Base-by-base conservation (phyloP, 1,284 basidiomycete genomes). In the Rhodotorula sp. region DNA sequence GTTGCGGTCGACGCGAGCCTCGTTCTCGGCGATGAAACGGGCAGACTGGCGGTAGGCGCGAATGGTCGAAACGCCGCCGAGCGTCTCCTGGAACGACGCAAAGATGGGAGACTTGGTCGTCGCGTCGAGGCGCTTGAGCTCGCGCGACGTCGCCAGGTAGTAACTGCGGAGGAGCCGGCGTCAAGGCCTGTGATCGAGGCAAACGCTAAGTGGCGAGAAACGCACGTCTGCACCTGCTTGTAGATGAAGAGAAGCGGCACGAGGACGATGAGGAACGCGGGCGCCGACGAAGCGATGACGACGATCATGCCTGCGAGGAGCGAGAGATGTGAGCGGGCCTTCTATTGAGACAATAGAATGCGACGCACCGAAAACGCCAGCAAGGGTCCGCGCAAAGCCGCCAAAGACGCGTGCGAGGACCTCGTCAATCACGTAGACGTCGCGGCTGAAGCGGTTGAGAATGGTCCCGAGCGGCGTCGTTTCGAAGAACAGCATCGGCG, bases 51-150 rank as follows among this genome's bases (percentile, higher is more conserved):
- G 82, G 64, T 78, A 79, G 0, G 78, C 91, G 4, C 93, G 88
- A 77, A 98, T 96, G 25, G 91, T 93, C 2, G 90, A 87, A 14
- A 95, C 83, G 13, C 94, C 95, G 7, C 88, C 86, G 16, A 97
- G 84, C 0, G 91, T 90, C 81, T 97, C 93, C 25, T 91, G 79
- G 79, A 87, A 87, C 67, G 88, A 83, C 3, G 85, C 84, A 80
- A 97, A 96, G 75, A 97, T 92, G 14, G 95, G 95, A 2, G 91
- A 93, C 67, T 91, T 89, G 17, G 91, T 91, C 44, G 92, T 89
- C 8, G 95, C 90, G 78, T 97, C 94, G 14, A 97, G 86, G 34
- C 94, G 90, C 81, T 97, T 96, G 59, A 86, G 80, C 72, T 86
- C 85, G 52, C 85, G 81, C 17, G 81, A 83, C 0, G 94, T 94